Percentiles rank a stretch among this genome's conserved stretches.
Conservation (phyloP, 2,329 filamentous ascomycete genomes). For the Fusarium clavum region DNA sequence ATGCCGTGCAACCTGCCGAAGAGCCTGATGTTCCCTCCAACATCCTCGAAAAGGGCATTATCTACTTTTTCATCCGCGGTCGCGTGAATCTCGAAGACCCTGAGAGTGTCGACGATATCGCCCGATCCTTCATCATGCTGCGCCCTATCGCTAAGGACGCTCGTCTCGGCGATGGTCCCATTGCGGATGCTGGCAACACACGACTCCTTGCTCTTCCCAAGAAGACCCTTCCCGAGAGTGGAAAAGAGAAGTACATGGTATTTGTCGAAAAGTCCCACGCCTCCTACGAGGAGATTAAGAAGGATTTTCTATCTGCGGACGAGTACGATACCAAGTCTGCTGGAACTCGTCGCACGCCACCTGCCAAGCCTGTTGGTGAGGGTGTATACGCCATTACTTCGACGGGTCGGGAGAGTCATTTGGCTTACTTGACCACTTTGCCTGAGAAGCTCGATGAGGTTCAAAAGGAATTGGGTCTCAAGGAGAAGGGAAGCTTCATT, state of each 20-base stretch:
- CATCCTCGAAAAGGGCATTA: slow-evolving; percentile 86
- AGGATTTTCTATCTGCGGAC: slow-evolving; percentile 73
- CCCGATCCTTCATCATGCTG: slow-evolving; percentile 83
- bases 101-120: slow-evolving; percentile 75
- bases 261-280: slow-evolving; percentile 82
- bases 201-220: slow-evolving; percentile 85
- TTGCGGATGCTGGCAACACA: slow-evolving; percentile 68
- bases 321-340: slow-evolving; percentile 82
- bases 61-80: slow-evolving; percentile 90
- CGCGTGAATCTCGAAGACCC: slow-evolving; percentile 80
- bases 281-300: slow-evolving; percentile 76
- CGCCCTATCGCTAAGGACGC: slow-evolving; percentile 77
- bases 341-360: slow-evolving; percentile 74
- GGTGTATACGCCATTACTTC: slow-evolving; percentile 86
- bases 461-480: slow-evolving; percentile 79
- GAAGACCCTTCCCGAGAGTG: slow-evolving; percentile 79
- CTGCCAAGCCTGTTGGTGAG: slow-evolving; percentile 81
- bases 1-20: slow-evolving; percentile 35
- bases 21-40: slow-evolving; percentile 55
- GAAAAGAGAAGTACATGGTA: slow-evolving; percentile 77
- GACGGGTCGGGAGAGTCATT: slow-evolving; percentile 77
- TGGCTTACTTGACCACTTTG: slow-evolving; percentile 83
- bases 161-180: slow-evolving; percentile 63
- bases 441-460: slow-evolving; percentile 76
- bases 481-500: slow-evolving; percentile 79